Base-by-base conservation (phyloP, 1,139 yeast species). In the Scheffersomyces quercinus region DNA sequence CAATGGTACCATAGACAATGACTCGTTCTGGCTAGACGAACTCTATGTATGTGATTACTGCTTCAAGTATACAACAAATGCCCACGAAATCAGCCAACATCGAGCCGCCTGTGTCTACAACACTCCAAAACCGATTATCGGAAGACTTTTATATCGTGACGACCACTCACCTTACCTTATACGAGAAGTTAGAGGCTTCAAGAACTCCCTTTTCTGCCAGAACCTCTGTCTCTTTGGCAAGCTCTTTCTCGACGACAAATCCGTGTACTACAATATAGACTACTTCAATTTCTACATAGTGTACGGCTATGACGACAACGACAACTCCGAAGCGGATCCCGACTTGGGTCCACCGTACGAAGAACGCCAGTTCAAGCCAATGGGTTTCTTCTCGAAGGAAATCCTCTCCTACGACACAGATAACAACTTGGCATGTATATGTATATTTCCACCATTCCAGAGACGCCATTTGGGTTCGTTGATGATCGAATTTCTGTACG, bases 381-480 rank as follows among this genome's bases (percentile, higher is more conserved):
- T 90, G 85, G 99, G 98, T 1, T 93, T 89, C 60, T 93, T 89
- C 57, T 90, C 97, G 16, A 88, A 88, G 53, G 99, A 93, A 58
- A 67, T 85, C 37, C 72, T 86, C 1, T 84, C 97, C 0, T 88
- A 91, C 81, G 95, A 88, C 44, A 78, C 81, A 44, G 88, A 90
- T 47, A 72, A 68, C 58, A 93, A 93, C 59, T 68, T 93, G 39
- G 97, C 97, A 0, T 93, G 98, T 59, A 87, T 93, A 20, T 76
- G 95, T 53, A 81, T 89, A 3, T 88, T 93, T 50, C 99, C 99
- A 0, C 97, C 97, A 1, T 93, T 82, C 59, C 99, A 93, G 59
- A 73, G 89, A 44, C 76, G 79, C 33, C 85, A 82, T 16, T 64
- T 91, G 31, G 99, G 99, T 0, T 81, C 88, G 4, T 68, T 88